Conservation (phyloP, 208 protist species). For the Trypanosoma melophagium region DNA sequence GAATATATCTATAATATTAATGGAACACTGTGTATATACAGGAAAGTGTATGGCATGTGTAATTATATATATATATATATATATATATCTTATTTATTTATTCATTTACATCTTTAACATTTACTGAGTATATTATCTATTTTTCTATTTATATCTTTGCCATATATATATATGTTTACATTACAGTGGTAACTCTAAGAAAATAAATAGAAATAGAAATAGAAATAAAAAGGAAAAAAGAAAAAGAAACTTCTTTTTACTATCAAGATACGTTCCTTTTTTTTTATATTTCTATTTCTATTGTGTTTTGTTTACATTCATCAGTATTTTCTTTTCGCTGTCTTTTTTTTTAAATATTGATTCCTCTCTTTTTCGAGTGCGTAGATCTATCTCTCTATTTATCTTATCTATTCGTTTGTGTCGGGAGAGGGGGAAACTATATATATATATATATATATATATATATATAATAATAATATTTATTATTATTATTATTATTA, state of each 20-base stretch:
- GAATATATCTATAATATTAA: too few relatives aligned
- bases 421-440: neutral
- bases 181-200: neutral
- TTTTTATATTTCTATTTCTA: neutral
- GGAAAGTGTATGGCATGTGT: too few relatives aligned
- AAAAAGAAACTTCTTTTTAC: neutral
- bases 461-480: conserved; percentile 11
- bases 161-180: conserved; percentile 12
- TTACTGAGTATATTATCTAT: neutral
- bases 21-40: too few relatives aligned
- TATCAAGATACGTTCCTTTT: neutral
- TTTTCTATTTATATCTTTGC: too few relatives aligned
- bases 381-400: conserved; percentile 23
- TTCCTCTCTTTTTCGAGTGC: neutral
- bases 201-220: neutral
- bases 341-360: neutral
- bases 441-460: conserved; percentile 15
- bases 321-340: neutral
- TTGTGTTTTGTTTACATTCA: neutral
- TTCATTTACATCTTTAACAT: neutral
- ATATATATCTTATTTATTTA: too few relatives aligned
- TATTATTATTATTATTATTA: too few relatives aligned
- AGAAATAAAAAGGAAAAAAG: neutral
- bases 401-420: neutral
- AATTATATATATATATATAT: too few relatives aligned